Conservation (phyloP, 2,329 filamentous ascomycete genomes). For the Fusarium acutatum region DNA sequence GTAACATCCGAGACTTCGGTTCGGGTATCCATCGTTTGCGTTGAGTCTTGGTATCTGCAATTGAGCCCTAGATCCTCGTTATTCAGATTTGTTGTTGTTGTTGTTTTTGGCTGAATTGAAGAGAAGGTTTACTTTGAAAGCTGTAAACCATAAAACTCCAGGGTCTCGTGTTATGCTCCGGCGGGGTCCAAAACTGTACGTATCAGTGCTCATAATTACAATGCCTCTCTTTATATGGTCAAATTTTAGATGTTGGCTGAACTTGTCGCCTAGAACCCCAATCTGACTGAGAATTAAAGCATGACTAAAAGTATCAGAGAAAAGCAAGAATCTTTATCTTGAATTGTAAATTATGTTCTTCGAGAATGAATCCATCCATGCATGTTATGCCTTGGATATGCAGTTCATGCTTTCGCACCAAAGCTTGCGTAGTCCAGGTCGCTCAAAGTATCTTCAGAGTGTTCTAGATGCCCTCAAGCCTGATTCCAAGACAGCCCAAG, state of each 20-base stretch:
- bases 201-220: not conserved
- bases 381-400: not conserved
- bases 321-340: not conserved
- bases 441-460: not conserved
- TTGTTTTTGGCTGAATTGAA: not conserved
- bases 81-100: not conserved
- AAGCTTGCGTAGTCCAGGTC: not conserved
- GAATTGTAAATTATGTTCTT: not conserved
- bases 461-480: not conserved
- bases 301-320: not conserved
- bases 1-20: slow-evolving; percentile 39
- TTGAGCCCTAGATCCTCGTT: not conserved
- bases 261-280: not conserved
- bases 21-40: slow-evolving; percentile 36
- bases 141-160: slow-evolving; percentile 10
- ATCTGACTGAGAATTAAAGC: not conserved
- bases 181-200: slow-evolving; percentile 24
- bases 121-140: not conserved
- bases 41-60: not conserved
- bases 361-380: not conserved
- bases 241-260: not conserved
- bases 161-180: slow-evolving; percentile 6
- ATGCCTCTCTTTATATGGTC: not conserved
- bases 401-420: not conserved
- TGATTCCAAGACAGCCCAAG: not conserved